Base-by-base conservation (phyloP, 2,329 filamentous ascomycete genomes). In the Fusarium begoniae region DNA sequence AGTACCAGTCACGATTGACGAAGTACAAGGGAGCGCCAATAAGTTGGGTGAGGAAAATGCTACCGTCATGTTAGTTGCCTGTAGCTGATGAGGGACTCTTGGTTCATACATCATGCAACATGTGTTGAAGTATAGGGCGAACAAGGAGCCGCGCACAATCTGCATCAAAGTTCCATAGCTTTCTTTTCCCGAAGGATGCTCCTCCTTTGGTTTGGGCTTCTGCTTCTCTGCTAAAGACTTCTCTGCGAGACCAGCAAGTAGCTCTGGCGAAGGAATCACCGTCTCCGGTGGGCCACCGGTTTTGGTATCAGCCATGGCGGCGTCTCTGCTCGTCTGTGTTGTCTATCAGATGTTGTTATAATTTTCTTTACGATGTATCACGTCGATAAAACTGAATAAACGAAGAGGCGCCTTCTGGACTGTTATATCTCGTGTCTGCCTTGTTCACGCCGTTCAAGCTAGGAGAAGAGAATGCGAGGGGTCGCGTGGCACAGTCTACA, bases 1-100 rank as follows among this genome's bases (percentile, higher is more conserved):
- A 93, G 85, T 94, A 97, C 79, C 93, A 89, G 51, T 94, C 91
- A 66, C 90, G 90, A 80, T 94, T 92, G 78, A 94, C 85, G 70
- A 91, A 88, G 80, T 96, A 96, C 54, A 97, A 83, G 5, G 94
- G 94, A 2, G 90, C 83, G 40, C 94, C 94, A 66, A 97, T 84
- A 71, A 95, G 87, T 79, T 97, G 94, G 12, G 94, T 94, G 24
- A 89, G 81, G 76, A 90, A 89, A 78, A 93, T 90, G 22, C 90
- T 92, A 56, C 53, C 13, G 43, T 20, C 41, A 40, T 55, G 60
- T 78, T 35, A 77, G 74, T 47, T 43, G 32, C 50, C 43, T 32
- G 37, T 24, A 30, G 10, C 18, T 32, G 24, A 35, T 4, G n/a
- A 35, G 24, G 44, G 15, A 22, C 18, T 24, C 40, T 58, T 22